Evolutionary conservation across 106 monocot species (phyloP), one percentile per base, ranked within the genome.

Genomic region (Gastrodia elata): DNA sequence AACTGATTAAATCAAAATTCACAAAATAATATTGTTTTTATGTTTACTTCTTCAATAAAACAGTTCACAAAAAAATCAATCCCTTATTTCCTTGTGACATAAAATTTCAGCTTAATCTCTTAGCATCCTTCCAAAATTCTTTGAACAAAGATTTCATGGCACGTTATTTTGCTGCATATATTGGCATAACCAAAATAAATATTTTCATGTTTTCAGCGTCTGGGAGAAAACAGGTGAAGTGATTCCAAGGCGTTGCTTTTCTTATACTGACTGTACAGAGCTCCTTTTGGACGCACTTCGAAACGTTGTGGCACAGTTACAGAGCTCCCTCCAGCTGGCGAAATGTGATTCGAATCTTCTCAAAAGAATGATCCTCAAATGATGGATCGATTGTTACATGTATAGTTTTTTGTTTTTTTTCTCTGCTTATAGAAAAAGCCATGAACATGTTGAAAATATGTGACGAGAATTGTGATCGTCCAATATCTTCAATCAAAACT

Each of bases 191-290:
- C 2, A 15, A 15, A 65, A 68, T 32, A 65, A 16, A 10, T 79
- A 74, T 64, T 14, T 34, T 40, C 8, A 13, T 38, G 11, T 52
- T 39, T 55, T 25, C 79, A 70, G 73, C 74, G 34, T 70, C 86
- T 74, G 86, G 77, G 13, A 82, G 77, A 68, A 86, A 77, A 43
- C 85, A 82, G 71, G 74, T 65, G 68, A 86, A 71, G 56, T 86
- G 8, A 69, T 2, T 40, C 38, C n/a, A 68, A 68, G 38, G 65
- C 16, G 32, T 16, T 39, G 1, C n/a, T 22, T 13, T 69, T 35
- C 37, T 36, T 67, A 37, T 11, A 37, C 5, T n/a, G n/a, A 38
- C 37, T 38, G 20, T 37, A 67, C 25, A 35, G 37, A 67, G 67
- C 67, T 67, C 37, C n/a, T n/a, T 20, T n/a, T 24, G 20, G 40